Conservation (phyloP, 2,329 filamentous ascomycete species). For the Pseudogymnoascus sp. region DNA sequence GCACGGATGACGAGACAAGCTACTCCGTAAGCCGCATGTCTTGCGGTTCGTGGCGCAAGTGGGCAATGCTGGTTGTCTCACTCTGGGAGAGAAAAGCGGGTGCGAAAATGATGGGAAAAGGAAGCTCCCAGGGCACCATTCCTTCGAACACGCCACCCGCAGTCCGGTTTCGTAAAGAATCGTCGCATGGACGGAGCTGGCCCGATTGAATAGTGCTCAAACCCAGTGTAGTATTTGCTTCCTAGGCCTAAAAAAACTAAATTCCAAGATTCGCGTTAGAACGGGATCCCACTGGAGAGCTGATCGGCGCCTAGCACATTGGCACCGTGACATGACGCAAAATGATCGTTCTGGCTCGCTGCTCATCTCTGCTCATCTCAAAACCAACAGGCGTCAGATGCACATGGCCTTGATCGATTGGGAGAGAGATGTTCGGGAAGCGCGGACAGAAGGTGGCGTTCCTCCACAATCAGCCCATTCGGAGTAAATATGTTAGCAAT, state of each 20-base stretch:
- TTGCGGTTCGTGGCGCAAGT: conserved; percentile 5
- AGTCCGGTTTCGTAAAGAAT: conserved; percentile 4
- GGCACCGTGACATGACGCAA: not conserved
- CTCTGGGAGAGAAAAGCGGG: not conserved
- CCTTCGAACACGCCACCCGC: not conserved
- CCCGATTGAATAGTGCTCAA: not conserved
- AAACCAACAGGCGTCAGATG: not conserved
- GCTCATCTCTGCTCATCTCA: conserved; percentile 6
- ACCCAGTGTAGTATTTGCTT: not conserved
- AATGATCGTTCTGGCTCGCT: not conserved
- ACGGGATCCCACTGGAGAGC: not conserved
- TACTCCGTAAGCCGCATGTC: conserved; percentile 4
- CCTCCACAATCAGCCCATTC: not conserved
- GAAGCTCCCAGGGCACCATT: not conserved
- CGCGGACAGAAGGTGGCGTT: not conserved
- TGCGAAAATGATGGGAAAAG: not conserved
- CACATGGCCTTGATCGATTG: not conserved
- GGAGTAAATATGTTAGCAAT: not conserved
- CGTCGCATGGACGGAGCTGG: not conserved
- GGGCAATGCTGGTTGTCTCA: not conserved
- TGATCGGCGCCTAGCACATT: conserved; percentile 6
- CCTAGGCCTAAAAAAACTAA: not conserved
- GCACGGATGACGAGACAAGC: not conserved
- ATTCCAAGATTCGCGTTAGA: not conserved
- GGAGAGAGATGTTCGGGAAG: not conserved